These are phyloP conservation scores for Hymenochaete sp. DNA, from an alignment of 1,284 basidiomycete species.

Conservation along the genomic window DNA sequence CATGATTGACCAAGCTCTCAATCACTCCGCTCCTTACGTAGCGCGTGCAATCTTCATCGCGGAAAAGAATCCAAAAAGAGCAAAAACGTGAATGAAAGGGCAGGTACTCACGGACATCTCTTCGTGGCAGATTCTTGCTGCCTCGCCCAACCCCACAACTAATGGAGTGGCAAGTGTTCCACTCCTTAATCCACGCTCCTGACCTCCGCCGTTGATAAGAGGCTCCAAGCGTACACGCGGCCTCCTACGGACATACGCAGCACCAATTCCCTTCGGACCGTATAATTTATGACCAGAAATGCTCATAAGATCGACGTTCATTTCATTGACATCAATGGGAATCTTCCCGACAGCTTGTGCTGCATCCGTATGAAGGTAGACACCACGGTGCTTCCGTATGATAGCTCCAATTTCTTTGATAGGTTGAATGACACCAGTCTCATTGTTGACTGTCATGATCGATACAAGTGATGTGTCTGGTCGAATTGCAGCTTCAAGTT, in stretches of 20 bases:
- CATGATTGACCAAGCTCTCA: conserved; percentile 15
- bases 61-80: conserved; percentile 26
- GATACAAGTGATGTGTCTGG: conserved; percentile 86
- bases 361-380: conserved; percentile 96
- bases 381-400: conserved; percentile 73
- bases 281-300: conserved; percentile 98
- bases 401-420: conserved; percentile 91
- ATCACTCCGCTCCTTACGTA: conserved; percentile 14
- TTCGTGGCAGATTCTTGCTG: conserved; percentile 81
- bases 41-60: conserved; percentile 24
- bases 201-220: conserved; percentile 92
- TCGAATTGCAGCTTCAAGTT: conserved; percentile 75
- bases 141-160: conserved; percentile 92
- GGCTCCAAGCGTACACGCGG: conserved; percentile 94
- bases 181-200: conserved; percentile 91
- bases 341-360: conserved; percentile 95
- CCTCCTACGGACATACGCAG: conserved; percentile 86
- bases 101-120: conserved; percentile 91
- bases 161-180: conserved; percentile 90
- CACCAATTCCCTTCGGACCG: conserved; percentile 96
- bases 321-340: conserved; percentile 86
- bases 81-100: conserved; percentile 17
- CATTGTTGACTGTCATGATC: conserved; percentile 99
- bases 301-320: conserved; percentile 94
- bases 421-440: conserved; percentile 98